Conservation (phyloP, 1,139 yeast genomes). For the Hyphopichia khmerensis region DNA sequence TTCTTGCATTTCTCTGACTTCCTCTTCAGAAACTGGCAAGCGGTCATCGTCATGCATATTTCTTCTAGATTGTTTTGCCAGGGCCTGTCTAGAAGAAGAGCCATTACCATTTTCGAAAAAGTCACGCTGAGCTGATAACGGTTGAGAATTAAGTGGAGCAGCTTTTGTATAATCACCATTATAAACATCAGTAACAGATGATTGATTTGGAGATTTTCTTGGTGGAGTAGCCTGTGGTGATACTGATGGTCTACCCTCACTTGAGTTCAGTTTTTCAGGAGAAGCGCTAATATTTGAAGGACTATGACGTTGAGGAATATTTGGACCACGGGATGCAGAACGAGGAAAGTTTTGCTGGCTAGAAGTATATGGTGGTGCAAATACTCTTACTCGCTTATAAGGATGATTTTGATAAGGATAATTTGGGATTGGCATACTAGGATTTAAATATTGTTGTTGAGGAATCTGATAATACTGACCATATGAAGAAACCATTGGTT, state of each 20-base stretch:
- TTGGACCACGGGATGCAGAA: background rate
- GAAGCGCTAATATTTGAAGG: background rate
- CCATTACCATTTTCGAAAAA: conserved; percentile 26
- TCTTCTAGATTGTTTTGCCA: conserved; percentile 6
- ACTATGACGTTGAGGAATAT: background rate
- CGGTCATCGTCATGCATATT: conserved; percentile 29
- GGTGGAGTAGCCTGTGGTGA: background rate
- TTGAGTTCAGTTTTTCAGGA: background rate
- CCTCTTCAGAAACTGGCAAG: conserved; percentile 37
- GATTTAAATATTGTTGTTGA: background rate
- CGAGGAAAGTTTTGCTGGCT: conserved; percentile 11
- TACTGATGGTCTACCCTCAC: background rate
- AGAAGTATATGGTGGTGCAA: conserved; percentile 8
- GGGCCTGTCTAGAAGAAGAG: background rate
- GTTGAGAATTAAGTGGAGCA: conserved; percentile 56
- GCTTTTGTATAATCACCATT: conserved; percentile 45
- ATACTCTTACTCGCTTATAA: background rate
- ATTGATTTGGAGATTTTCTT: background rate
- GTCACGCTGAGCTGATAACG: conserved; percentile 53
- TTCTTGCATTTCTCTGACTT: conserved; percentile 37
- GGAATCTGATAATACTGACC: background rate
- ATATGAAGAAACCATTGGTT: background rate
- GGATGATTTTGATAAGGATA: background rate
- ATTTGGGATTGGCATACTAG: background rate
- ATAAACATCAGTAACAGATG: conserved; percentile 47